Percentiles rank a stretch among this genome's conserved stretches.
phyloP scores from a whole-genome alignment of 345 rosid species.

The Pseudoturritis turrita region DNA sequence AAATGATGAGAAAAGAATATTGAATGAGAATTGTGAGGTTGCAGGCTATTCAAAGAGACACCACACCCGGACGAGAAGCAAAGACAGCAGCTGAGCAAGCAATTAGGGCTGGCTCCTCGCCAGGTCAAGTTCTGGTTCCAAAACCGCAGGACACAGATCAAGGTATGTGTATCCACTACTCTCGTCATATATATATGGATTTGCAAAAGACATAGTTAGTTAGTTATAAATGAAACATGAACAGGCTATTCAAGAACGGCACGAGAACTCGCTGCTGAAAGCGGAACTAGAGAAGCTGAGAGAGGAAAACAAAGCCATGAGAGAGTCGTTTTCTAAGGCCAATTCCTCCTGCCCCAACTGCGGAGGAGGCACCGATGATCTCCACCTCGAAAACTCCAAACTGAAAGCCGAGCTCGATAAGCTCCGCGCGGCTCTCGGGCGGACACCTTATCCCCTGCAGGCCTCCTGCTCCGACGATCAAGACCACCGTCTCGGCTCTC shows the following conservation, averaged over 20 bases:
- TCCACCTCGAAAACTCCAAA: constrained; percentile 81
- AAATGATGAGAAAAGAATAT: background rate
- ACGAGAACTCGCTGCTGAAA: constrained; percentile 82
- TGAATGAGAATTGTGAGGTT: background rate
- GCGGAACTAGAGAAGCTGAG: constrained; percentile 80
- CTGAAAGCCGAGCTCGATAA: constrained; percentile 91
- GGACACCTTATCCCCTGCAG: constrained; percentile 33
- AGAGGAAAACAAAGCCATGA: constrained; percentile 83
- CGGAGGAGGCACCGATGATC: constrained; percentile 59
- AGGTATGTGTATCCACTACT: constrained; percentile 36
- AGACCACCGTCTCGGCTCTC: constrained; percentile 55
- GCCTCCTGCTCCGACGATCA: constrained; percentile 60
- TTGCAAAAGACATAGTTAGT: background rate
- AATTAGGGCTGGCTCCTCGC: constrained; percentile 88
- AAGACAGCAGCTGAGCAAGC: constrained; percentile 90
- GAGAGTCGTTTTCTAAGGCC: constrained; percentile 67
- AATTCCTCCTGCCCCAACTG: constrained; percentile 65
- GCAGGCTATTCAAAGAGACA: constrained; percentile 90
- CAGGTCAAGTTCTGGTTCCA: constrained; percentile 99
- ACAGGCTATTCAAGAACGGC: constrained; percentile 95
- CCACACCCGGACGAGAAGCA: constrained; percentile 99
- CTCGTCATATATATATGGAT: background rate
- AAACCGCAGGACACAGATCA: constrained; percentile 95
- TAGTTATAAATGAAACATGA: background rate
- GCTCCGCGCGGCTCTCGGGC: constrained; percentile 59